Percentiles rank a stretch among this genome's conserved stretches.
phyloP scores from a whole-genome alignment of 2,329 filamentous ascomycete species.

The Botrytis fabae region DNA sequence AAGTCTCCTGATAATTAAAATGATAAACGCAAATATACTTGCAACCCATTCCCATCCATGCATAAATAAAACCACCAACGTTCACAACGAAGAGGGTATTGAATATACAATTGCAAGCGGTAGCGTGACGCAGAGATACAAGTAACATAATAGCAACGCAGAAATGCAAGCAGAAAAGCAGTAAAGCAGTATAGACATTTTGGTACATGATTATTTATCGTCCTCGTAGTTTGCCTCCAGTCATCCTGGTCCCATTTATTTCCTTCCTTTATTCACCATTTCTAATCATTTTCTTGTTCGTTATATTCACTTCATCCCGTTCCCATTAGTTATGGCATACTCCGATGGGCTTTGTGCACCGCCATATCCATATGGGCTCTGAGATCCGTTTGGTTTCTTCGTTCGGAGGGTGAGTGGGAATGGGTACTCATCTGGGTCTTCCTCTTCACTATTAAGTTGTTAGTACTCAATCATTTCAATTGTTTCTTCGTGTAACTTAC shows the following conservation, averaged over 20 bases:
- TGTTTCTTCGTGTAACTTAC: conserved; percentile 59
- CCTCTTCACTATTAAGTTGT: conserved; percentile 69
- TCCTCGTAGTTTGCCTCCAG: conserved; percentile 1
- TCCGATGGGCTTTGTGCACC: conserved; percentile 39
- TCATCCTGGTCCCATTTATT: conserved; percentile 7
- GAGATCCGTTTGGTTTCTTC: conserved; percentile 42
- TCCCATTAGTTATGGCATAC: conserved; percentile 36
- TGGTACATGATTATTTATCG: conserved; percentile 30
- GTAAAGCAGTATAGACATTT: conserved; percentile 26
- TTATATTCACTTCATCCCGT: conserved; percentile 25
- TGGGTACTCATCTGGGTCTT: conserved; percentile 79
- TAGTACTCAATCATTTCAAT: conserved; percentile 22
- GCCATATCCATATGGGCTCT: conserved; percentile 36
- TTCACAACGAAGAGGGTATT: conserved; percentile 16
- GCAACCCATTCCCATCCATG: conserved; percentile 10
- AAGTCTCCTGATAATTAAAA: background rate
- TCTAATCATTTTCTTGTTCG: background rate
- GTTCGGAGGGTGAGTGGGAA: conserved; percentile 66
- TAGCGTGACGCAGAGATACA: conserved; percentile 6
- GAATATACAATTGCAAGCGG: conserved; percentile 11
- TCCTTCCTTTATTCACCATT: conserved; percentile 10
- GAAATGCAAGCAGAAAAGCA: conserved; percentile 20
- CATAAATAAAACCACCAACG: conserved; percentile 18
- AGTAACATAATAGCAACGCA: conserved; percentile 12
- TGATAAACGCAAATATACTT: background rate